phyloP scores from a whole-genome alignment of 2,329 filamentous ascomycete species.

The Lachnellula hyalina region DNA sequence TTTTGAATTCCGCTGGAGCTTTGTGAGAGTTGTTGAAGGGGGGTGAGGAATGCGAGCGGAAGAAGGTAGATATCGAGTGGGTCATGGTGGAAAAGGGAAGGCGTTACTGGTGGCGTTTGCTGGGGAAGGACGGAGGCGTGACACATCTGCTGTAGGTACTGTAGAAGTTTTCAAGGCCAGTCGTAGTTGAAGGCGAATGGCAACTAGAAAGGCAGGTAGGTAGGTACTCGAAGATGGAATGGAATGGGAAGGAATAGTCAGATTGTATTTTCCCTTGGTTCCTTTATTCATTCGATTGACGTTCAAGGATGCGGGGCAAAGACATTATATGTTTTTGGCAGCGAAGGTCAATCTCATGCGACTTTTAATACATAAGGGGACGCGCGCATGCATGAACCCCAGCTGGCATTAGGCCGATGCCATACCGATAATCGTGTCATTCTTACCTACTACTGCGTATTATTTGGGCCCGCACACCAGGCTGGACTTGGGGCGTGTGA shows the following conservation, averaged over 20 bases:
- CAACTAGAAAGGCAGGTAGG: no score
- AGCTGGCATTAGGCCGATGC: not conserved
- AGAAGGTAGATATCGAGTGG: constrained; percentile 22
- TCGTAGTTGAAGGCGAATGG: no score
- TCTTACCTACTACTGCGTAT: not conserved
- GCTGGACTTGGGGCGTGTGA: not conserved
- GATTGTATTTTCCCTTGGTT: not conserved
- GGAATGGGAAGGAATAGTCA: no score
- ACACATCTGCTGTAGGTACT: not conserved
- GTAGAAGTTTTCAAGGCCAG: no score
- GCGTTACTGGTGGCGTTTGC: not conserved
- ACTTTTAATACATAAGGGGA: not conserved
- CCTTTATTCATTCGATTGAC: not conserved
- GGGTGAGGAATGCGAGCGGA: constrained; percentile 15
- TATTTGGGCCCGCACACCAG: not conserved
- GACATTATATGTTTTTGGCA: not conserved
- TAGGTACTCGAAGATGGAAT: no score
- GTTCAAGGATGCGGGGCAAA: not conserved
- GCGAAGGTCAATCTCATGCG: not conserved
- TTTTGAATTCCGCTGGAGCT: constrained; percentile 19
- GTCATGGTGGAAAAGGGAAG: constrained; percentile 19
- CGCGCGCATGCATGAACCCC: not conserved
- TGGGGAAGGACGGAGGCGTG: not conserved
- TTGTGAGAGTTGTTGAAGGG: constrained; percentile 9
- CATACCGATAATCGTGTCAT: no score